A percentile compares a stretch with the other conserved stretches of the same genome.
These are phyloP conservation scores for Pleurotus tuoliensis DNA, from an alignment of 768 basidiomycete genomes.

Conservation along the genomic window DNA sequence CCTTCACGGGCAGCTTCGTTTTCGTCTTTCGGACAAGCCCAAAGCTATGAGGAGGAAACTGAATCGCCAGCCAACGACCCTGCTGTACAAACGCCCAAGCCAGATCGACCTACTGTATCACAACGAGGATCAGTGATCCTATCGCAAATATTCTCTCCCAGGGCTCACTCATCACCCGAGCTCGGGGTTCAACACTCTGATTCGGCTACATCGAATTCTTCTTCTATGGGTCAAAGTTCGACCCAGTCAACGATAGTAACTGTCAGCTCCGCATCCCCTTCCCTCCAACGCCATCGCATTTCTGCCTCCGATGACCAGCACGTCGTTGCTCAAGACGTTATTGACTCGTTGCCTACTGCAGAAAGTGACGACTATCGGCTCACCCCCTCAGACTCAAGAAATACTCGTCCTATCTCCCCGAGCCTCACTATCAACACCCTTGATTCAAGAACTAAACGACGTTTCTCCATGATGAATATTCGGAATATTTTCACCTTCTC, in stretches of 20 bases:
- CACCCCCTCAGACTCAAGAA: constrained; percentile 4
- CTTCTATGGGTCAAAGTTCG: constrained; percentile 13
- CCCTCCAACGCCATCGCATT: constrained; percentile 7
- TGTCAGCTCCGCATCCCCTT: not conserved
- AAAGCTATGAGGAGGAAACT: not conserved
- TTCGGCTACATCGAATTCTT: constrained; percentile 20
- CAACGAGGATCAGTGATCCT: constrained; percentile 34
- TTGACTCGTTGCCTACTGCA: constrained; percentile 13
- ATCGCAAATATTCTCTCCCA: constrained; percentile 31
- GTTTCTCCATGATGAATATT: constrained; percentile 35
- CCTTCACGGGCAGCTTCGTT: constrained; percentile 1
- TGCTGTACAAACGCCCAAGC: constrained; percentile 20
- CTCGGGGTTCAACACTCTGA: constrained; percentile 25
- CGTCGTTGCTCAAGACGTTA: constrained; percentile 1
- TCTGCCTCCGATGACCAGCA: constrained; percentile 6
- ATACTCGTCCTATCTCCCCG: constrained; percentile 26
- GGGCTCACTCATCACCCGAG: constrained; percentile 19
- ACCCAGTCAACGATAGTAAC: constrained; percentile 6
- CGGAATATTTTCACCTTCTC: constrained; percentile 36
- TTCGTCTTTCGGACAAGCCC: constrained; percentile 7
- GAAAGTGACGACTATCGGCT: constrained; percentile 11
- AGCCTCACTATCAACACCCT: constrained; percentile 26
- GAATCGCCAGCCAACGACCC: constrained; percentile 8
- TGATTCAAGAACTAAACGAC: constrained; percentile 22
- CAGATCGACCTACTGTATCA: constrained; percentile 30